Conservation (phyloP, 2,329 filamentous ascomycete species). For the Helminthosporium solani region DNA sequence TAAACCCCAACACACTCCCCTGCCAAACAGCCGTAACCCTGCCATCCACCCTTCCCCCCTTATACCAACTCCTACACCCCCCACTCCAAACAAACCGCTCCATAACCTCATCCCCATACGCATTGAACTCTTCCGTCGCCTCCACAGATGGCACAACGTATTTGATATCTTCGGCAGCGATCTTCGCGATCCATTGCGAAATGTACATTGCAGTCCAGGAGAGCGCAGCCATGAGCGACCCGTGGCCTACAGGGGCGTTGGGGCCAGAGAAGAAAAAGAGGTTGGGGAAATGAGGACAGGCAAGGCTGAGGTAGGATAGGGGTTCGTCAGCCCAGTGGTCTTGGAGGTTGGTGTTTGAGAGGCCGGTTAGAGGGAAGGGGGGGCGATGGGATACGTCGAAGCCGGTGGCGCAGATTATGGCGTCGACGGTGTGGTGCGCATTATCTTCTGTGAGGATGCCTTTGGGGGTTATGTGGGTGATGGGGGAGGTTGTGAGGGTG, state of each 20-base stretch:
- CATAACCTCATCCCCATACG: slow-evolving; percentile 10
- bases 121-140: slow-evolving; percentile 8
- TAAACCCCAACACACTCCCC: slow-evolving; percentile 7
- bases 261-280: slow-evolving; percentile 20
- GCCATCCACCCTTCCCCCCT: slow-evolving; percentile 8
- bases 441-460: slow-evolving; percentile 9
- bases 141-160: not conserved
- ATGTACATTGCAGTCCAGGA: slow-evolving; percentile 6
- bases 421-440: slow-evolving; percentile 6
- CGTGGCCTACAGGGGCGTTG: slow-evolving; percentile 6
- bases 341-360: not conserved
- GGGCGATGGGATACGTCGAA: slow-evolving; percentile 5
- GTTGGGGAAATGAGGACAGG: slow-evolving; percentile 5
- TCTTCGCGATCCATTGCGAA: slow-evolving; percentile 7
- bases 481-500: slow-evolving; percentile 2
- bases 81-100: slow-evolving; percentile 8
- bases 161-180: slow-evolving; percentile 10
- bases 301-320: slow-evolving; percentile 2
- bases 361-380: slow-evolving; percentile 6
- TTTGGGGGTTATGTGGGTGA: slow-evolving; percentile 2
- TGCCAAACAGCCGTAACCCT: slow-evolving; percentile 8
- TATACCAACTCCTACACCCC: slow-evolving; percentile 14
- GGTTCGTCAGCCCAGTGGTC: slow-evolving; percentile 5
- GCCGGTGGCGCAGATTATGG: too few relatives aligned
- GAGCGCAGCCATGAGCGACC: slow-evolving; percentile 5